phyloP scores from a whole-genome alignment of 805 yeast species.

The Wickerhamomyces alni region DNA sequence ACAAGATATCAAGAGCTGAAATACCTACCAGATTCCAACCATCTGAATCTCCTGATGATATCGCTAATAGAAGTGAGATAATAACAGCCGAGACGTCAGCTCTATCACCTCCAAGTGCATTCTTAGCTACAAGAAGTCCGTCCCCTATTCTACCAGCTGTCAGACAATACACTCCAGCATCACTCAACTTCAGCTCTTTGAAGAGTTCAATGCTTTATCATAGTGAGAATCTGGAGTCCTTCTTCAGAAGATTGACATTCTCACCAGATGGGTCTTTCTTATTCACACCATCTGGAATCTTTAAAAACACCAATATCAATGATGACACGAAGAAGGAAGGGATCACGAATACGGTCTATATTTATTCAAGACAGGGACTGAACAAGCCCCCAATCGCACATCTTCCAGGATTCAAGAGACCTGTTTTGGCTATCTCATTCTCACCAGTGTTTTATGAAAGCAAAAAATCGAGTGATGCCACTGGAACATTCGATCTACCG shows the following conservation, averaged over 20 bases:
- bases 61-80: background rate
- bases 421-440: conserved; percentile 79
- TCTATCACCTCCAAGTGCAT: background rate
- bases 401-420: conserved; percentile 73
- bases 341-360: conserved; percentile 63
- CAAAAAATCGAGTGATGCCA: conserved; percentile 5
- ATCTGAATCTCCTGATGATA: background rate
- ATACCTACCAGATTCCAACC: conserved; percentile 32
- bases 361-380: conserved; percentile 69
- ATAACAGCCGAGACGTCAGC: conserved; percentile 16
- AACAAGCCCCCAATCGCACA: conserved; percentile 68
- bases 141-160: conserved; percentile 28
- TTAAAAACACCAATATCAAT: conserved; percentile 27
- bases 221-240: conserved; percentile 83
- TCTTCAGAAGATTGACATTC: conserved; percentile 79
- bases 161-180: conserved; percentile 17
- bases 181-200: conserved; percentile 20
- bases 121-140: background rate
- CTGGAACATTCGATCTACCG: conserved; percentile 47
- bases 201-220: conserved; percentile 56
- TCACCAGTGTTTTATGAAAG: conserved; percentile 58
- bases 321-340: conserved; percentile 30
- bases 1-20: conserved; percentile 53
- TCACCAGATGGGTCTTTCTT: conserved; percentile 87
- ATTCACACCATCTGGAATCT: conserved; percentile 71